Evolutionary conservation across 495 filamentous ascomycete genomes (phyloP).

Genomic region (Talaromyces borbonicus): DNA sequence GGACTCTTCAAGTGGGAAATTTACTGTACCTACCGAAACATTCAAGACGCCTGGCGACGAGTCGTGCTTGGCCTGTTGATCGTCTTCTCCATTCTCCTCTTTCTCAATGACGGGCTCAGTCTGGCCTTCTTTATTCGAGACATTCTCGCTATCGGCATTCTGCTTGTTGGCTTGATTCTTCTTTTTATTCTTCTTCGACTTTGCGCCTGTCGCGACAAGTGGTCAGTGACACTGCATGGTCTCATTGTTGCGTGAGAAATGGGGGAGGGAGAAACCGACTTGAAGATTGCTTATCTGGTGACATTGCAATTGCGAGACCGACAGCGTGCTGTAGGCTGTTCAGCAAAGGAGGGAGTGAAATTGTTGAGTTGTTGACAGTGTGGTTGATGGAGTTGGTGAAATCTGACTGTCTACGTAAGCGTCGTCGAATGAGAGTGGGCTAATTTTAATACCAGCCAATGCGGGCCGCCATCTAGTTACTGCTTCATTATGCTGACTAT

Average conservation of each 20-base stretch:
- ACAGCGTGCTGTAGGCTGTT: neutral
- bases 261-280: neutral
- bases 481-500: no score
- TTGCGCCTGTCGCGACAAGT: conserved; percentile 30
- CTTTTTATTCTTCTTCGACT: conserved; percentile 64
- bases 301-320: conserved; percentile 1
- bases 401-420: neutral
- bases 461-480: neutral
- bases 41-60: no score
- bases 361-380: neutral
- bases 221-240: conserved; percentile 6
- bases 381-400: neutral
- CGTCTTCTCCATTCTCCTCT: conserved; percentile 20
- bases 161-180: conserved; percentile 47
- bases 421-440: neutral
- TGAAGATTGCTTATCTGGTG: conserved; percentile 2
- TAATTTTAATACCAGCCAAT: neutral
- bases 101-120: conserved; percentile 22
- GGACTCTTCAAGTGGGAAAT: neutral
- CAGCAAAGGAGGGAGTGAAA: neutral
- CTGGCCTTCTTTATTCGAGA: conserved; percentile 15
- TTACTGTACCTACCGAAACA: conserved; percentile 13
- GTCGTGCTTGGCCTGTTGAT: no score
- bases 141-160: conserved; percentile 21
- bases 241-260: no score